Base-by-base conservation (phyloP, 2,329 filamentous ascomycete species). In the Podosphaera fusca region DNA sequence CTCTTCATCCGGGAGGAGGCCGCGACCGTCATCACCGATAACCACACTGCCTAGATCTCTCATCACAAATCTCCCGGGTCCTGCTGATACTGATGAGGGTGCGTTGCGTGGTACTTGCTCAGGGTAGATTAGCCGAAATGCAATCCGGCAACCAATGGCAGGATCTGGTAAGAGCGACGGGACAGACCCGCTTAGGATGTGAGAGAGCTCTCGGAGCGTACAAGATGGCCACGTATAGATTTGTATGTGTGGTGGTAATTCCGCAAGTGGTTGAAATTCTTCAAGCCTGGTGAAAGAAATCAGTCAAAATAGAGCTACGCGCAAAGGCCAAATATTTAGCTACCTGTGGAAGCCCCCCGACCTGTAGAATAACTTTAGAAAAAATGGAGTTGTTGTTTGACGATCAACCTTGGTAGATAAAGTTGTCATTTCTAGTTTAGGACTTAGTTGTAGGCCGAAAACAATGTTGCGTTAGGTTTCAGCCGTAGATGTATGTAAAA, bases 191-290 rank as follows among this genome's bases (percentile, higher is more conserved):
- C 80, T 79, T 58, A 96, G 77, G 56, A 90, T 81, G 58, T 85
- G 79, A 30, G 84, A 82, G 40, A 96, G 80, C 69, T 95, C 88
- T 62, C 77, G 75, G 31, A 96, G 76, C 2, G 85, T 87, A 71
- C 85, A 90, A 64, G 79, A 80, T 58, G 80, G 77, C 85, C 87
- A 94, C 58, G 88, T 89, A 74, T 95, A 89, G 64, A 95, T 82
- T 60, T 85, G 77, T 33, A 94, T 74, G 67, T 84, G 78, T 6
- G 82, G 72, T 55, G 82, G 80, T 30, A 85, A 75, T 55, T 76
- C 70, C 58, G 72, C 66, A 57, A 72, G 63, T 29, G 63, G 78
- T 21, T 57, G 69, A 67, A 92, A 87, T 62, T 90, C 85, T 59
- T 85, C 80, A 38, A 81, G 76, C 61, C 83, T 86, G 62, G 14